Percentiles rank a stretch among this genome's conserved stretches.
Conservation (phyloP, 768 basidiomycete genomes). For the Podaxis rugospora region DNA sequence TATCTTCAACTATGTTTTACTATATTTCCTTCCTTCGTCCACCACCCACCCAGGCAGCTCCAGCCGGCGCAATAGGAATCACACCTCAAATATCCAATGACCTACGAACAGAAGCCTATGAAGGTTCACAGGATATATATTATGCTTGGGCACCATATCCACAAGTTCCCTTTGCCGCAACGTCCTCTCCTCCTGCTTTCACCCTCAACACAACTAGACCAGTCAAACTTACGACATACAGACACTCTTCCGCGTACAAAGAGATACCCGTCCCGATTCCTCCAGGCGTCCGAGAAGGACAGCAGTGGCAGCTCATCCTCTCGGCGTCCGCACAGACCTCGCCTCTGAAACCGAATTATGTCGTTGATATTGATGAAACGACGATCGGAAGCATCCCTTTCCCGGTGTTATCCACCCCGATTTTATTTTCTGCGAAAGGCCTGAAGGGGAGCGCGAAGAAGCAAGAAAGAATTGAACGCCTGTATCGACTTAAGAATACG, state of each 20-base stretch:
- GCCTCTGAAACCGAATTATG: constrained; percentile 14
- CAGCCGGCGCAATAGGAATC: constrained; percentile 36
- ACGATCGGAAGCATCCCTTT: constrained; percentile 45
- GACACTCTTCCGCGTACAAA: constrained; percentile 66
- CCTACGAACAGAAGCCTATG: constrained; percentile 72
- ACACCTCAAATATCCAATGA: constrained; percentile 87
- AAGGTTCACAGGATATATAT: constrained; percentile 55
- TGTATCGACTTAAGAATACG: constrained; percentile 37
- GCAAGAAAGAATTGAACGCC: constrained; percentile 64
- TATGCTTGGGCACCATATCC: constrained; percentile 54
- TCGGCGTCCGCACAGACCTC: constrained; percentile 15
- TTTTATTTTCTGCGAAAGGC: constrained; percentile 33
- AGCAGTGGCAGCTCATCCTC: constrained; percentile 65
- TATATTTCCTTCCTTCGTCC: not conserved
- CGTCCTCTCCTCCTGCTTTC: constrained; percentile 6
- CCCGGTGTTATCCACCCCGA: constrained; percentile 67
- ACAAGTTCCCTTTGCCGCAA: not conserved
- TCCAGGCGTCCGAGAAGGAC: constrained; percentile 40
- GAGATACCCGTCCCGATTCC: constrained; percentile 68
- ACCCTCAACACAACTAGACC: constrained; percentile 34
- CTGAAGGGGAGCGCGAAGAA: constrained; percentile 33
- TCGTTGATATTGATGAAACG: constrained; percentile 38
- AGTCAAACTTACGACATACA: constrained; percentile 72
- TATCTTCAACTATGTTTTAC: not conserved
- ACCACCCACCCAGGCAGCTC: constrained; percentile 13